Base-by-base conservation (phyloP, 176 grass and related monocot genomes). In the Chrysopogon serrulatus region DNA sequence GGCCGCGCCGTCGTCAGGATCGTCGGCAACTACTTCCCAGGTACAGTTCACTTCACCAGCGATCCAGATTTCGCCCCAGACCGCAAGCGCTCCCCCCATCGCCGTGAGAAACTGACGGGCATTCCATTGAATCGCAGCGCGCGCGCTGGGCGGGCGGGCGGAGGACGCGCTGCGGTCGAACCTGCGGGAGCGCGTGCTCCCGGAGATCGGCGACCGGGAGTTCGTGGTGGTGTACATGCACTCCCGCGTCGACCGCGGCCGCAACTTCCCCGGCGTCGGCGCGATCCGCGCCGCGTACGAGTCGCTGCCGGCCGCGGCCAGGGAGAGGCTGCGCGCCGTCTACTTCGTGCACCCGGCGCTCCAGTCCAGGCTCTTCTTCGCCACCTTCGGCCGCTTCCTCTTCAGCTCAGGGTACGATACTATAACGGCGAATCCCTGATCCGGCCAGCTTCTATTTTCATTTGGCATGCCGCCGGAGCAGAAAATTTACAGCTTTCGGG, bases 331-430 rank as follows among this genome's bases (percentile, higher is more conserved):
- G 48, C 86, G 81, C 64, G 92, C 79, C 71, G 79, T 98, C 28
- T 98, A 95, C 87, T 98, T 98, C 91, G 42, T 98, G 17, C 96
- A 98, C 90, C 96, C 96, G 5, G 85, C 91, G 7, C 44, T 98
- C 77, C 96, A 95, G 80, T 74, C 96, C 66, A 87, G 96, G n/a
- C 84, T 95, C 85, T 98, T 98, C 88, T 95, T 93, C 79, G 90
- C 90, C 72, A 98, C 89, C 68, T 73, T 95, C 66, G 93, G 93
- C 0, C 82, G 91, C 2, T 95, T 98, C 87, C 87, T 95, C 83
- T 98, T 98, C 75, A 92, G 92, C 77, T 79, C 84, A 43, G 75
- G 93, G 92, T 98, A 82, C 16, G 27, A 5, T 3, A 48, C n/a
- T n/a, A n/a, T n/a, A n/a, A n/a, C n/a, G n/a, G 35, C 2, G 6